These are phyloP conservation scores for Trifolium dubium DNA, from an alignment of 306 rosid species.

Conservation along the genomic window DNA sequence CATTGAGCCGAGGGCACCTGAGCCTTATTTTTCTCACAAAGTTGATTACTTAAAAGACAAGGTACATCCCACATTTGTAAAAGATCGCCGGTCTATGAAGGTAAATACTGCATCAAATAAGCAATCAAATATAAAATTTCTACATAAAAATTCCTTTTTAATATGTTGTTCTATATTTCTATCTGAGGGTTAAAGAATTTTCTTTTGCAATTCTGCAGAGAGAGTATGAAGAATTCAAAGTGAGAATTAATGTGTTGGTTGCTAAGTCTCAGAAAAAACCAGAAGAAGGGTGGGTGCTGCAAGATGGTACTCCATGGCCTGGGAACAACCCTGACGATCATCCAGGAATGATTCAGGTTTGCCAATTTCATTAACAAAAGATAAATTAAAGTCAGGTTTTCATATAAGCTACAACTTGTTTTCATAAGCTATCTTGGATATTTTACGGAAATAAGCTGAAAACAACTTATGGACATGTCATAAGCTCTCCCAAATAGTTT, in stretches of 20 bases:
- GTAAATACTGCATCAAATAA: constrained; percentile 43
- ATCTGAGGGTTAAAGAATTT: constrained; percentile 5
- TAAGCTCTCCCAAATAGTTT: neutral
- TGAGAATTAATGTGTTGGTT: constrained; percentile 80
- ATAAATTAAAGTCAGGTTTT: neutral
- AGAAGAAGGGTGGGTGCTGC: constrained; percentile 97
- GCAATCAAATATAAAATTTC: neutral
- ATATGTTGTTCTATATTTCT: neutral
- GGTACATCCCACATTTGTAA: constrained; percentile 81
- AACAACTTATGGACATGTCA: neutral
- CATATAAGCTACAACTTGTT: neutral
- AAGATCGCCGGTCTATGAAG: constrained; percentile 95
- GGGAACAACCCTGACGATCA: constrained; percentile 88
- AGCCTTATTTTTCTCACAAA: constrained; percentile 83
- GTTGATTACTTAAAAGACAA: constrained; percentile 93
- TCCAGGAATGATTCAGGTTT: constrained; percentile 98
- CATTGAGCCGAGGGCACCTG: constrained; percentile 91
- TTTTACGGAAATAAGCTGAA: neutral
- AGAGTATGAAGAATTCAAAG: constrained; percentile 97
- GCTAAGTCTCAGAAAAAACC: constrained; percentile 91
- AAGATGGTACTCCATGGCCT: constrained; percentile 98
- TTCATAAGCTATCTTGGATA: neutral
- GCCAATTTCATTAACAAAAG: neutral
- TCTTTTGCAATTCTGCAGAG: constrained; percentile 58
- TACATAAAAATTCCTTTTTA: neutral